Evolutionary conservation across 805 yeast genomes (phyloP).

Genomic region (Yarrowia yakushimensis): DNA sequence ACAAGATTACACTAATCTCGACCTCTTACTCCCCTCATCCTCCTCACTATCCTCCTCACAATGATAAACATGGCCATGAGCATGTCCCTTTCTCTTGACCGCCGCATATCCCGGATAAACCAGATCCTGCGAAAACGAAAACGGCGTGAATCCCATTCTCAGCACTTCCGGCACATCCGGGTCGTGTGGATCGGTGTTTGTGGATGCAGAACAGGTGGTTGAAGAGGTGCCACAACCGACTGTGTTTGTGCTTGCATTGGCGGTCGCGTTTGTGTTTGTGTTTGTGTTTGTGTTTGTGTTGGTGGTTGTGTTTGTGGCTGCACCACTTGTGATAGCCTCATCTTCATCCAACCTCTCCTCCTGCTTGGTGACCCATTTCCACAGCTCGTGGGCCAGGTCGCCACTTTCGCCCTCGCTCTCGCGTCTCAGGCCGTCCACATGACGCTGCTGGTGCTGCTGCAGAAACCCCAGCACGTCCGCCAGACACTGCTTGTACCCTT

Average conservation of each 20-base stretch:
- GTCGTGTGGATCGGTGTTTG: background rate
- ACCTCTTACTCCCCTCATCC: conserved; percentile 14
- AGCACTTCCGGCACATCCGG: background rate
- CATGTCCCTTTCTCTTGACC: conserved; percentile 13
- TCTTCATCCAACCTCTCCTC: background rate
- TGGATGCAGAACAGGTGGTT: background rate
- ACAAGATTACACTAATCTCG: background rate
- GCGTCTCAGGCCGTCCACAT: conserved; percentile 12
- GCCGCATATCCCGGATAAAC: conserved; percentile 14
- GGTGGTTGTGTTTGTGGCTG: background rate
- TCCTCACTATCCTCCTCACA: conserved; percentile 10
- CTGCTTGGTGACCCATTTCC: conserved; percentile 18
- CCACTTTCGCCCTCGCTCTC: conserved; percentile 5
- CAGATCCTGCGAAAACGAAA: background rate
- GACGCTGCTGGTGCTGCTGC: conserved; percentile 23
- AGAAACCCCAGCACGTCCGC: conserved; percentile 13
- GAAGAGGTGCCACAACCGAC: background rate
- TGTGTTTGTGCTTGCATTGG: background rate
- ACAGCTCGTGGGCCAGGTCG: conserved; percentile 20
- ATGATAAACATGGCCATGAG: conserved; percentile 9
- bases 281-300: background rate
- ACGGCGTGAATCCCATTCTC: background rate
- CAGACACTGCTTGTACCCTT: conserved; percentile 23
- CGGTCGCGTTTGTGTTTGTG: background rate
- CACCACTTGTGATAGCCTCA: too few species aligned